Evolutionary conservation across 495 filamentous ascomycete genomes (phyloP).

Genomic region (Aspergillus bridgeri): DNA sequence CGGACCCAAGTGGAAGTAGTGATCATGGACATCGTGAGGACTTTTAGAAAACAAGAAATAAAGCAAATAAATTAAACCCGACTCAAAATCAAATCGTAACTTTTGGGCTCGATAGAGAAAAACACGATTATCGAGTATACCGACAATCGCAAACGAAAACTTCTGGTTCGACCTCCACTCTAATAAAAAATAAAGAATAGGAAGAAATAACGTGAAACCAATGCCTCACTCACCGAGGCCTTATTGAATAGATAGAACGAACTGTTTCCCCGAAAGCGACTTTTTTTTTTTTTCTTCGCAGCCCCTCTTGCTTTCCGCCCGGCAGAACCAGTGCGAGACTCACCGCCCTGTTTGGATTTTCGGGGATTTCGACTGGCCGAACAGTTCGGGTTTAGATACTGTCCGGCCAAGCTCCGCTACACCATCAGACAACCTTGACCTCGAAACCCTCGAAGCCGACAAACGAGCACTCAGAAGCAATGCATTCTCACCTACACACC

Average conservation of each 20-base stretch:
- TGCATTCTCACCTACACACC: slow-evolving; percentile 97
- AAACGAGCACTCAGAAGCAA: slow-evolving; percentile 37
- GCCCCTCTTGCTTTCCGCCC: slow-evolving; percentile 23
- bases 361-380: slow-evolving; percentile 6
- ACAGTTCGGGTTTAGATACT: background rate
- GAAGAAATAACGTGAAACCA: background rate
- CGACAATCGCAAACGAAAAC: background rate
- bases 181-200: background rate
- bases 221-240: background rate
- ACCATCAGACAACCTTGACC: background rate
- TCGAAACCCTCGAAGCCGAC: background rate
- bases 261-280: slow-evolving; percentile 5
- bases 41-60: slow-evolving; percentile 6
- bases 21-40: slow-evolving; percentile 76
- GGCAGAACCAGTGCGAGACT: slow-evolving; percentile 33
- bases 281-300: slow-evolving; percentile 25
- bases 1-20: slow-evolving; percentile 93
- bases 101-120: background rate
- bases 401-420: too few species aligned
- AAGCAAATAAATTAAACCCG: slow-evolving; percentile 1
- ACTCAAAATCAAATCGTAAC: background rate
- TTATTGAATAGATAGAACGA: background rate
- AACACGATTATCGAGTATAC: background rate
- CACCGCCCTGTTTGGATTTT: slow-evolving; percentile 25
- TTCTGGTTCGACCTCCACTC: too few species aligned